Base-by-base conservation (phyloP, 768 basidiomycete genomes). In the Lepiota venenata region DNA sequence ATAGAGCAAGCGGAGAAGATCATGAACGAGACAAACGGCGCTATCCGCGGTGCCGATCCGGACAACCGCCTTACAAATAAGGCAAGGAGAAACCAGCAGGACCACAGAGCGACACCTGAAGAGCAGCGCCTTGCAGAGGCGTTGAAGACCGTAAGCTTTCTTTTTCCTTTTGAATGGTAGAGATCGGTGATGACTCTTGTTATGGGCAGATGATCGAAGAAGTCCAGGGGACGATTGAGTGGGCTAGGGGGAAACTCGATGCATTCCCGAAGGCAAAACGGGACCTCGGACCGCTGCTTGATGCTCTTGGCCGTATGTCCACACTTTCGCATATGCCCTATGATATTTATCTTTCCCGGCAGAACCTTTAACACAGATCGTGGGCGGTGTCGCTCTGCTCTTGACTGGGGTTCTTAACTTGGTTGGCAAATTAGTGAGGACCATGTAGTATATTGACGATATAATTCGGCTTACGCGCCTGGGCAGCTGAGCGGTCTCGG, bases 41-140 rank as follows among this genome's bases (percentile, higher is more conserved):
- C 66, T 18, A 56, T 73, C 41, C 64, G 61, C 11, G 73, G 71
- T 10, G 69, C 71, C 5, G 73, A 74, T 50, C 73, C 71, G 11
- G 70, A 71, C 21, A 66, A 69, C 35, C 65, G 66, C 15, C 53
- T 72, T 27, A 60, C 64, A 27, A 69, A 71, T 57, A 65, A 63
- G 45, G 71, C 72, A 10, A 67, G 68, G 56, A 60, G 70, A 14
- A 68, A 71, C 47, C 61, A 61, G 59, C 61, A 65, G 29, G 70
- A 72, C 41, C 73, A 72, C 55, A 68, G 63, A 36, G 73, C 73
- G 9, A 64, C 71, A 0, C 68, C 69, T 2, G 67, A 72, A 40
- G 73, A 74, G 42, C 70, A 73, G 46, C 64, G 71, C 7, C 68
- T 74, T 38, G 71, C 71, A 1, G 70, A 72, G 47, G 69, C 70